A percentile compares a stretch with the other conserved stretches of the same genome.
These are phyloP conservation scores for Saturnispora kantuleensis DNA, from an alignment of 805 yeast genomes.

Conservation along the genomic window DNA sequence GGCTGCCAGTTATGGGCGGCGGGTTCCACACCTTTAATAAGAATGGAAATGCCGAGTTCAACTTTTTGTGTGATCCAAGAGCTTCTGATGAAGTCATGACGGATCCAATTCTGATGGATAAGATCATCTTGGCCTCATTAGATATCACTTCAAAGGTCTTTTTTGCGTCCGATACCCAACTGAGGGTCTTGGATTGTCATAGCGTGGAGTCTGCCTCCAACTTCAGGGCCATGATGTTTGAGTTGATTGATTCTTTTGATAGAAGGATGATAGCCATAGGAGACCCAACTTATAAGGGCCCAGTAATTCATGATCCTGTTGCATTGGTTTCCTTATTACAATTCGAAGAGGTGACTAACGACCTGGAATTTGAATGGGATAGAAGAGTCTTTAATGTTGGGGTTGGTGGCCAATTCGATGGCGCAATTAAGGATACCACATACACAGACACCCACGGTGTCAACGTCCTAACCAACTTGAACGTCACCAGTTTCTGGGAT, in stretches of 20 bases:
- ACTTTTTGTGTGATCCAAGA: conserved; percentile 62
- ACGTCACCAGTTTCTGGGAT: conserved; percentile 38
- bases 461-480: conserved; percentile 31
- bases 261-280: conserved; percentile 33
- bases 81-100: conserved; percentile 55
- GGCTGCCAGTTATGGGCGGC: conserved; percentile 73
- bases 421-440: conserved; percentile 18
- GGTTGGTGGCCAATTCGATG: conserved; percentile 8
- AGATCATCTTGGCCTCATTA: conserved; percentile 50
- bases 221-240: conserved; percentile 45
- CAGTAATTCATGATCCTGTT: conserved; percentile 76
- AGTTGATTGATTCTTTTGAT: conserved; percentile 43
- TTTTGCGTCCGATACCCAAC: conserved; percentile 35
- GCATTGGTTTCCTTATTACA: conserved; percentile 54
- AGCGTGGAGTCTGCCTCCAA: conserved; percentile 26
- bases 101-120: conserved; percentile 37
- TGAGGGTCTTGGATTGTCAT: conserved; percentile 29
- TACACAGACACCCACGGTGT: conserved; percentile 26
- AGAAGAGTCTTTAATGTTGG: conserved; percentile 14
- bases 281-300: conserved; percentile 41
- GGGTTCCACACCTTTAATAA: conserved; percentile 28
- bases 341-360: conserved; percentile 22
- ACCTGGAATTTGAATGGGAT: conserved; percentile 16
- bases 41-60: conserved; percentile 54
- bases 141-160: conserved; percentile 61